Percentiles rank a stretch among this genome's conserved stretches.
Conservation (phyloP, 2,329 filamentous ascomycete species). For the Ilyonectria sp. region DNA sequence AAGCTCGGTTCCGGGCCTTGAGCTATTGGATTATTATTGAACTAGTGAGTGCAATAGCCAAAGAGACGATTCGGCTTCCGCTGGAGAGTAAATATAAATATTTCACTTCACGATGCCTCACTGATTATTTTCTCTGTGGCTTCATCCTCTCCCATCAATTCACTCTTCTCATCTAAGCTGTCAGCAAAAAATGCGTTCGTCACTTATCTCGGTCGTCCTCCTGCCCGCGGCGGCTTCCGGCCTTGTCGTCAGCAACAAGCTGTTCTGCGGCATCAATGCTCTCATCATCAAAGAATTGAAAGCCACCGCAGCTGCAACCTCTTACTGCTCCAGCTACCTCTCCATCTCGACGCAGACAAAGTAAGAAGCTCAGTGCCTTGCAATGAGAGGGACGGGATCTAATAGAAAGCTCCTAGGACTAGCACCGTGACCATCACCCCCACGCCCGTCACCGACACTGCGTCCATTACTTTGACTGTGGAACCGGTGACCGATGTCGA, state of each 20-base stretch:
- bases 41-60: too few relatives aligned
- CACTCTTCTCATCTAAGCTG: background rate
- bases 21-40: too few relatives aligned
- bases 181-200: slow-evolving; percentile 6
- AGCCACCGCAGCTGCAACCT: background rate
- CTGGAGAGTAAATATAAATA: background rate
- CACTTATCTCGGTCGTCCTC: background rate
- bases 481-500: background rate
- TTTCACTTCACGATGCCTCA: background rate
- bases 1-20: too few relatives aligned
- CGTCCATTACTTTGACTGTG: background rate
- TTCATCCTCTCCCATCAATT: background rate
- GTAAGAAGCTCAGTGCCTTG: background rate
- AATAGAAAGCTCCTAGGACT: background rate
- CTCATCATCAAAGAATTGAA: background rate
- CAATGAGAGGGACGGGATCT: background rate
- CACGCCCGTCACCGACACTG: slow-evolving; percentile 1
- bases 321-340: slow-evolving; percentile 13
- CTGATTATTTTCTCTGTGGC: too few relatives aligned
- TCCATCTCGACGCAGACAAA: slow-evolving; percentile 3
- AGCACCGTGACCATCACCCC: background rate
- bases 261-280: slow-evolving; percentile 4
- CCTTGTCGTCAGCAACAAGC: background rate
- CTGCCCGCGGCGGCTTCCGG: slow-evolving; percentile 9
- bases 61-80: background rate